A percentile compares a stretch with the other conserved stretches of the same genome.
These are phyloP conservation scores for Fragaria nilgerrensis DNA, from an alignment of 306 rosid species.

Conservation along the genomic window DNA sequence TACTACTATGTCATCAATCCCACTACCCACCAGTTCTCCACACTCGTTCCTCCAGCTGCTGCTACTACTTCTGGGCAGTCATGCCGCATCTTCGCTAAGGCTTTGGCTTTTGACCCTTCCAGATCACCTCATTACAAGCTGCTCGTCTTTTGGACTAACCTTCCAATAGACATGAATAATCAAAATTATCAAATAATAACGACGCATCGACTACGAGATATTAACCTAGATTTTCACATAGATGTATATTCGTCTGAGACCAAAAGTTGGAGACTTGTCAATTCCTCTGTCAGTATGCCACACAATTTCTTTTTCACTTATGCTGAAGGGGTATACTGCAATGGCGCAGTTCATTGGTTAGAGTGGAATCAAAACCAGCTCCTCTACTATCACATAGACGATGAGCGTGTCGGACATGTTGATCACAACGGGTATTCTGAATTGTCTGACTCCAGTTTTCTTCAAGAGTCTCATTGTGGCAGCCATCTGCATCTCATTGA, in stretches of 20 bases:
- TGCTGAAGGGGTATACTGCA: background rate
- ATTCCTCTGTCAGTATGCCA: too few species aligned
- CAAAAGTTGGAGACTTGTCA: background rate
- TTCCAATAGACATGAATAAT: too few species aligned
- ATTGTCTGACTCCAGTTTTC: too few species aligned
- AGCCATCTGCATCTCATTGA: background rate
- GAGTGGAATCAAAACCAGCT: too few species aligned
- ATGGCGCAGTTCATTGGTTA: background rate
- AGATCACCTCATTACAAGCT: background rate
- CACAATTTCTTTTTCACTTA: background rate
- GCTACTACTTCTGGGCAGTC: background rate
- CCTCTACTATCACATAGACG: background rate
- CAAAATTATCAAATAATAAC: too few species aligned
- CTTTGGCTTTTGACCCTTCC: background rate
- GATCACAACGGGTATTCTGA: too few species aligned
- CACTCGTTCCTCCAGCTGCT: background rate
- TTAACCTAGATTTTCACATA: background rate
- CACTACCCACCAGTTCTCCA: background rate
- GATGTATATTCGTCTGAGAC: background rate
- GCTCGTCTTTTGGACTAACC: background rate
- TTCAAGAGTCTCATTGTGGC: background rate
- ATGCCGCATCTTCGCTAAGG: background rate
- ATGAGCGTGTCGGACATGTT: background rate
- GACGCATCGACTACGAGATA: too few species aligned
- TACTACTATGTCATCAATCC: background rate